A percentile compares a stretch with the other conserved stretches of the same genome.
phyloP scores from a whole-genome alignment of 768 basidiomycete species.

The Macrolepiota albuminosa region DNA sequence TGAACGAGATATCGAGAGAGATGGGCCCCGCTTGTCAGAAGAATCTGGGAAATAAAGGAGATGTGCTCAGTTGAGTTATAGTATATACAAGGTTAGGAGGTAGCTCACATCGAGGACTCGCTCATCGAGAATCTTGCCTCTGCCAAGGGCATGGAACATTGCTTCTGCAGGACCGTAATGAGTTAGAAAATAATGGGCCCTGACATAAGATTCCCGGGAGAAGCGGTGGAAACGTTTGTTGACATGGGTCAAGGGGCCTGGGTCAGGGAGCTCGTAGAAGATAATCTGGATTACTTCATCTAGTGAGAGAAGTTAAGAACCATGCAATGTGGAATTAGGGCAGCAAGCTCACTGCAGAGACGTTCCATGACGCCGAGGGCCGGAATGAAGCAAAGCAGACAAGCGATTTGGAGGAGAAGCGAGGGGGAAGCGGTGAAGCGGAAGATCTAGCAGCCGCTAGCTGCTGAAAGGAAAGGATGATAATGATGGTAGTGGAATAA shows the following conservation, averaged over 20 bases:
- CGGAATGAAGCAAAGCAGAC: conserved; percentile 9
- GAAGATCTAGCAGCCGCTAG: background rate
- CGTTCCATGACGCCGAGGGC: conserved; percentile 46
- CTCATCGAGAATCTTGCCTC: conserved; percentile 60
- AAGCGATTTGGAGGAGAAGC: conserved; percentile 1
- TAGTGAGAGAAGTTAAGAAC: conserved; percentile 18
- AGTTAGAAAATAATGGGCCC: conserved; percentile 72
- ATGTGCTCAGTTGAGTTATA: conserved; percentile 11
- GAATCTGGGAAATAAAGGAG: conserved; percentile 42
- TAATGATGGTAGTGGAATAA: conserved; percentile 17
- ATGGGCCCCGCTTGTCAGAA: conserved; percentile 71
- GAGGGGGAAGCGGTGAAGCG: conserved; percentile 3
- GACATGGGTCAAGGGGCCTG: conserved; percentile 50
- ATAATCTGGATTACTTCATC: conserved; percentile 70
- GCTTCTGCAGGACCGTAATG: conserved; percentile 70
- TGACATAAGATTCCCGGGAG: conserved; percentile 69
- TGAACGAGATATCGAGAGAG: conserved; percentile 77
- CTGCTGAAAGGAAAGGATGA: background rate
- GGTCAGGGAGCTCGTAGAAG: conserved; percentile 68
- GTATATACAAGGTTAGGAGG: conserved; percentile 14
- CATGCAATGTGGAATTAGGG: background rate
- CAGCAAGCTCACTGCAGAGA: conserved; percentile 53
- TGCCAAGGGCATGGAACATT: conserved; percentile 69
- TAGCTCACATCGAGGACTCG: conserved; percentile 66
- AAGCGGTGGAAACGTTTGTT: conserved; percentile 58